A percentile compares a stretch with the other conserved stretches of the same genome.
Evolutionary conservation across 2,329 filamentous ascomycete genomes (phyloP).

Genomic region (Beauveria sp.): DNA sequence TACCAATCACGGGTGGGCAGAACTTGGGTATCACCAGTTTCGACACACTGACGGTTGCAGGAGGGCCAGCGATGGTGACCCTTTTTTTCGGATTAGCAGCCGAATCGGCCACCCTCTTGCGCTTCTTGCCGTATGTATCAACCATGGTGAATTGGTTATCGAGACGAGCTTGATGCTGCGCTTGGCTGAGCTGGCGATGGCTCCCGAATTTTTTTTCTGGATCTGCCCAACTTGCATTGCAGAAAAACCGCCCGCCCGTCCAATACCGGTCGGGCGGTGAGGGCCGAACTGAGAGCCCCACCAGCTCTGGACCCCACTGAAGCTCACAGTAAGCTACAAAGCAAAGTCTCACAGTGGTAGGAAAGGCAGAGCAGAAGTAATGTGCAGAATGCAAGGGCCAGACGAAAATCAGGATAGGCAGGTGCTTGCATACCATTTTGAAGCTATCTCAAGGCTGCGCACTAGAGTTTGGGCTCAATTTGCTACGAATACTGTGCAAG

Average conservation of each 20-base stretch:
- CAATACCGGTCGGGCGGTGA: constrained; percentile 17
- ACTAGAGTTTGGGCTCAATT: no score
- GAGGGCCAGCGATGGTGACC: constrained; percentile 37
- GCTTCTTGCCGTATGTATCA: constrained; percentile 39
- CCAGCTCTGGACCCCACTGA: constrained; percentile 9
- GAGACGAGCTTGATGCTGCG: not conserved
- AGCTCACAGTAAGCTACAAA: not conserved
- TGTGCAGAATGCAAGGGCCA: no score
- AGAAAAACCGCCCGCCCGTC: constrained; percentile 14
- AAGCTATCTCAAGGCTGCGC: not conserved
- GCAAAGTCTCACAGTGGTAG: not conserved
- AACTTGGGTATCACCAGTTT: constrained; percentile 37
- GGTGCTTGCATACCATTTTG: no score
- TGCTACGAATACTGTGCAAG: not conserved
- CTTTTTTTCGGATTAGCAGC: constrained; percentile 40
- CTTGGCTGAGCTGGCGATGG: constrained; percentile 19
- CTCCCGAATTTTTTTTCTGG: constrained; percentile 25
- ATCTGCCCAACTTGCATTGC: constrained; percentile 17
- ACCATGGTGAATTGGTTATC: constrained; percentile 25
- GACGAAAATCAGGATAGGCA: no score
- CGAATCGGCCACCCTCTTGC: constrained; percentile 41
- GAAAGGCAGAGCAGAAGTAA: not conserved
- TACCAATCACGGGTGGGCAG: constrained; percentile 47
- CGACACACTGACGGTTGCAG: constrained; percentile 36
- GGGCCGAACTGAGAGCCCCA: not conserved